Base-by-base conservation (phyloP, 345 rosid species). In the Acer negundo region DNA sequence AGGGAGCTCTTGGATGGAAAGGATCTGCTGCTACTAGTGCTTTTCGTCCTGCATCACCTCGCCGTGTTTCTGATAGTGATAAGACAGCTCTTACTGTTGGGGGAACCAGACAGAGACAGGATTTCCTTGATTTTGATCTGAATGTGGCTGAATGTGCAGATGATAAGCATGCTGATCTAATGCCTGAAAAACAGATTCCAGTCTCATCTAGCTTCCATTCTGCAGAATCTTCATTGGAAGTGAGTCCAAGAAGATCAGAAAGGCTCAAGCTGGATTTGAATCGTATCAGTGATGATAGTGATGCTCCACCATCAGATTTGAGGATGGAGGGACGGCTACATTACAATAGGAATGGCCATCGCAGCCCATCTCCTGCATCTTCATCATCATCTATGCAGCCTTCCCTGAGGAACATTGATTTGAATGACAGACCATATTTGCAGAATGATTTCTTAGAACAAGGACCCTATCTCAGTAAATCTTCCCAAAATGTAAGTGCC, bases 221-320 rank as follows among this genome's bases (percentile, higher is more conserved):
- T 75, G 89, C 86, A 62, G 94, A 91, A 79, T 89, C 95, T 68
- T 91, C 94, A 1, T 75, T 83, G 75, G 97, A 92, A 74, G 76
- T 80, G 46, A 88, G 87, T 82, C 84, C 88, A 19, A 76, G 84
- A 79, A 91, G 88, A 84, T 83, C 92, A 35, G 88, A 86, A 78
- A 89, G 88, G 84, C 87, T 89, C 77, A 78, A 82, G 67, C 86
- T 96, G 79, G 99, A 94, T 89, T 87, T 96, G 85, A 96, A 94
- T 83, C 88, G 85, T 67, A 68, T 76, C 40, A 89, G 89, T 28
- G 94, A 89, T 74, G 97, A 92, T 62, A 88, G 81, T 68, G 97
- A 90, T 76, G 83, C 87, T 74, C 88, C 86, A 40, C 80, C 82
- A 19, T 79, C 84, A 58, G 86, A 89, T 67, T 72, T 71, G 75